Percentiles rank a stretch among this genome's conserved stretches.
These are phyloP conservation scores for Russula ochroleuca DNA, from an alignment of 768 basidiomycete genomes.

Conservation along the genomic window DNA sequence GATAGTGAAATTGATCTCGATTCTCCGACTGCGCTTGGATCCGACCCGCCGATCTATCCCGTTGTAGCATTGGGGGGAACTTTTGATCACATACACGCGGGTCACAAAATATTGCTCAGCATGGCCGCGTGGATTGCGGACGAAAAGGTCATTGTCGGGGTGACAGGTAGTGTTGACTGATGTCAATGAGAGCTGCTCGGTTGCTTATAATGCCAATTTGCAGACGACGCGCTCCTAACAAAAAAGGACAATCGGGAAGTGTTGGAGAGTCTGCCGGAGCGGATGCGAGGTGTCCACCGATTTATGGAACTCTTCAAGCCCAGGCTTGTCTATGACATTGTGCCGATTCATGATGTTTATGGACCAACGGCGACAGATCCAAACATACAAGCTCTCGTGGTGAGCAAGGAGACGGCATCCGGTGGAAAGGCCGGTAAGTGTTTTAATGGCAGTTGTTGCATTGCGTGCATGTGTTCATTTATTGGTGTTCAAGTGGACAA, in stretches of 20 bases:
- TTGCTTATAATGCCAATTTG: not conserved
- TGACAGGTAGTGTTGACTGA: constrained; percentile 57
- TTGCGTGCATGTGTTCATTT: not conserved
- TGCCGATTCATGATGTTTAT: constrained; percentile 77
- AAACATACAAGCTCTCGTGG: constrained; percentile 87
- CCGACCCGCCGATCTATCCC: constrained; percentile 41
- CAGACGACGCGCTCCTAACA: constrained; percentile 65
- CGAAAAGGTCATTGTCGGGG: constrained; percentile 81
- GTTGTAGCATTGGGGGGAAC: constrained; percentile 92
- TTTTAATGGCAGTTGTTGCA: not conserved
- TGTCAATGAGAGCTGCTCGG: not conserved
- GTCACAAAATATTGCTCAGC: constrained; percentile 94
- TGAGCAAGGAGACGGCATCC: constrained; percentile 79
- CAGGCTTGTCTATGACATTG: constrained; percentile 58
- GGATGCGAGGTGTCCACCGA: constrained; percentile 53
- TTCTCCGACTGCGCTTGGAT: constrained; percentile 16
- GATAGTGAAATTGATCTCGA: constrained; percentile 8
- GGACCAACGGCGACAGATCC: constrained; percentile 89
- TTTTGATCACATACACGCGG: constrained; percentile 96
- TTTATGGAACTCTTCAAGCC: constrained; percentile 75
- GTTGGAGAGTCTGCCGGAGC: constrained; percentile 55
- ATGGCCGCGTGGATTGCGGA: constrained; percentile 83
- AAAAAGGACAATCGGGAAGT: constrained; percentile 68
- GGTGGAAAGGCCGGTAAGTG: constrained; percentile 72
- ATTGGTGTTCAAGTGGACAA: constrained; percentile 50